Conservation (phyloP, 2,329 filamentous ascomycete genomes). For the Epichloe gansuensis region DNA sequence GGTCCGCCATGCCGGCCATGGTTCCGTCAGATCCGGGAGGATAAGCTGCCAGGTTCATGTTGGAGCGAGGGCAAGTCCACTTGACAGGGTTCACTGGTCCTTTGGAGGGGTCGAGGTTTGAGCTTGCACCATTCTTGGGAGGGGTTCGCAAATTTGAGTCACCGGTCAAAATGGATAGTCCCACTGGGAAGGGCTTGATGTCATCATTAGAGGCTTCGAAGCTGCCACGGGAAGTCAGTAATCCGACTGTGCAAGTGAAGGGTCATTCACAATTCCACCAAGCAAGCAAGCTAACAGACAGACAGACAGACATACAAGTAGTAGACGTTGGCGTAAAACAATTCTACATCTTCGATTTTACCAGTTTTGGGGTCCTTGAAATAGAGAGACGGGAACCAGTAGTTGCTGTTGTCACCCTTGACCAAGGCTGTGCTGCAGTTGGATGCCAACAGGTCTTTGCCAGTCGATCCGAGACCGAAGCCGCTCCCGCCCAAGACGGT, state of each 20-base stretch:
- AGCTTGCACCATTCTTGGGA: conserved; percentile 37
- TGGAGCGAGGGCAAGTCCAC: conserved; percentile 48
- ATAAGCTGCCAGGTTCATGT: conserved; percentile 38
- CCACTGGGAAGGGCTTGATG: conserved; percentile 55
- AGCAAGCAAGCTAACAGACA: not conserved
- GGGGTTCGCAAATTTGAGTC: conserved; percentile 44
- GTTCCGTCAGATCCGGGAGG: conserved; percentile 40
- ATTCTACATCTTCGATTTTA: conserved; percentile 50
- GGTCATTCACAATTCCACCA: no score
- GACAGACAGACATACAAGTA: conserved; percentile 43
- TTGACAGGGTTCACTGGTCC: conserved; percentile 41
- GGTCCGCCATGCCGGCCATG: conserved; percentile 40
- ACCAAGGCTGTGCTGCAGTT: conserved; percentile 59
- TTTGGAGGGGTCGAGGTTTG: conserved; percentile 37
- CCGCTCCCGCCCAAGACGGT: conserved; percentile 57
- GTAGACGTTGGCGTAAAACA: conserved; percentile 65
- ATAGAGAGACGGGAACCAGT: conserved; percentile 65
- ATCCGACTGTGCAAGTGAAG: not conserved
- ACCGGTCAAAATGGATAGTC: conserved; percentile 60
- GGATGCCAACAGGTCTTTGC: conserved; percentile 44
- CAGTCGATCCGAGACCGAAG: conserved; percentile 50
- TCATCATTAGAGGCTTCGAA: conserved; percentile 52
- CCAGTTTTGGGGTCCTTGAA: conserved; percentile 51
- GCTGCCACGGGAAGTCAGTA: conserved; percentile 15
- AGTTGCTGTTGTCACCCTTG: conserved; percentile 57